Base-by-base conservation (phyloP, 1,139 yeast species). In the Candida freyschussii region DNA sequence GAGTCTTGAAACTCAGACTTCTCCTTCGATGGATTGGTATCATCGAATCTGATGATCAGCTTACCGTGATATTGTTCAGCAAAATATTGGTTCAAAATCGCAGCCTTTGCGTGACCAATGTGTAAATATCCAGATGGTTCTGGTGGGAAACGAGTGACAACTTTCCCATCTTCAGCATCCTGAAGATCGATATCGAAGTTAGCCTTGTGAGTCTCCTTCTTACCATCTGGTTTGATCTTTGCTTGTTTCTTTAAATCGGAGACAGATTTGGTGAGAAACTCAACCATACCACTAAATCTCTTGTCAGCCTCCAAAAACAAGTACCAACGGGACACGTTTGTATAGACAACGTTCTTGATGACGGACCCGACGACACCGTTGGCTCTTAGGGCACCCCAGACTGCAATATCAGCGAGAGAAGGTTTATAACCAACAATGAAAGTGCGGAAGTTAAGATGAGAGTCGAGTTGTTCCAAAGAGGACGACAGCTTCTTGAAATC, bases 21-120 rank as follows among this genome's bases (percentile, higher is more conserved):
- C 68, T 91, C 97, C 67, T 89, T 89, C 38, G 89, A 75, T 27
- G 98, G 98, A 62, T 91, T 91, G 42, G 98, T 91, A 59, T 91
- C 97, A 59, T 91, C 98, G 58, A 89, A 91, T 65, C 98, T 79
- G 53, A 91, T 79, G 56, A 89, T 86, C 58, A 89, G 73, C 63
- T 89, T 89, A 59, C 98, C 97, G 54, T 89, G 82, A 69, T 87
- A 89, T 53, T 76, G 80, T 52, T 84, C 81, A 34, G 98, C 97
- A 65, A 89, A 89, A 66, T 86, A 89, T 65, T 89, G 93, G 68
- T 91, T 91, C 56, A 91, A 73, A 42, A 91, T 70, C 34, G 97
- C 97, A 36, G 97, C 97, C 65, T 91, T 91, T 44, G 95, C 96
- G 58, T 91, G 98, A 51, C 98, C 97, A 64, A 80, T 91, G 74